Evolutionary conservation across 2,329 filamentous ascomycete genomes (phyloP).

Genomic region (Ustilaginoidea virens): DNA sequence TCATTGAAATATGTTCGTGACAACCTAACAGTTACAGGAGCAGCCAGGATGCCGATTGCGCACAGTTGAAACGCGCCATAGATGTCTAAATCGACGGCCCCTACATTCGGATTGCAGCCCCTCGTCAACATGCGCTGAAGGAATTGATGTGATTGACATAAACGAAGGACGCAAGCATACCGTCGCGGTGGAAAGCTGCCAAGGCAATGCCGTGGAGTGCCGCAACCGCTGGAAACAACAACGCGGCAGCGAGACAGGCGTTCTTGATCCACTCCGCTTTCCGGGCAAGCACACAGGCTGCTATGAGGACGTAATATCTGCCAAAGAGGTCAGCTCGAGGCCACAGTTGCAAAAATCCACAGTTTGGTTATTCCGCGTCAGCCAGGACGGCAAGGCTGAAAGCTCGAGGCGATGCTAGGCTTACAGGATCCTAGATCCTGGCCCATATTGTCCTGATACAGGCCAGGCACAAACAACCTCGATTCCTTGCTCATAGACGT

Average conservation of each 20-base stretch:
- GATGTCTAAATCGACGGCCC: constrained; percentile 51
- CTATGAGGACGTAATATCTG: constrained; percentile 49
- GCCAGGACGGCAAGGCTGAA: constrained; percentile 1
- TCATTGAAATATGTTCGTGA: constrained; percentile 50
- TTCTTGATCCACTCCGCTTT: constrained; percentile 46
- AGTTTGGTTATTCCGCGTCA: no score
- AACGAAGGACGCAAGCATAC: constrained; percentile 30
- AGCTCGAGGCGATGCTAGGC: neutral
- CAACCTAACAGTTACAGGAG: constrained; percentile 43
- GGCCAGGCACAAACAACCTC: constrained; percentile 42
- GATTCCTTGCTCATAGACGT: constrained; percentile 4
- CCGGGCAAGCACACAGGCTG: constrained; percentile 46
- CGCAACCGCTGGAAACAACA: constrained; percentile 47
- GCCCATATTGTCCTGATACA: constrained; percentile 40
- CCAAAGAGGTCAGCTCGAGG: neutral
- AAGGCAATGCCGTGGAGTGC: constrained; percentile 49
- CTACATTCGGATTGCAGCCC: constrained; percentile 22
- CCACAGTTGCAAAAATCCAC: no score
- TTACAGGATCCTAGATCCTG: constrained; percentile 35
- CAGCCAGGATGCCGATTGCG: constrained; percentile 48
- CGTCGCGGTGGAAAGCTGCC: constrained; percentile 39
- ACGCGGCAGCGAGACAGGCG: constrained; percentile 45
- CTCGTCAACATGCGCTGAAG: no score
- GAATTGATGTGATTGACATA: no score
- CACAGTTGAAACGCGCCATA: constrained; percentile 55